phyloP scores from a whole-genome alignment of 2,329 filamentous ascomycete genomes.

The Balansia obtecta region DNA sequence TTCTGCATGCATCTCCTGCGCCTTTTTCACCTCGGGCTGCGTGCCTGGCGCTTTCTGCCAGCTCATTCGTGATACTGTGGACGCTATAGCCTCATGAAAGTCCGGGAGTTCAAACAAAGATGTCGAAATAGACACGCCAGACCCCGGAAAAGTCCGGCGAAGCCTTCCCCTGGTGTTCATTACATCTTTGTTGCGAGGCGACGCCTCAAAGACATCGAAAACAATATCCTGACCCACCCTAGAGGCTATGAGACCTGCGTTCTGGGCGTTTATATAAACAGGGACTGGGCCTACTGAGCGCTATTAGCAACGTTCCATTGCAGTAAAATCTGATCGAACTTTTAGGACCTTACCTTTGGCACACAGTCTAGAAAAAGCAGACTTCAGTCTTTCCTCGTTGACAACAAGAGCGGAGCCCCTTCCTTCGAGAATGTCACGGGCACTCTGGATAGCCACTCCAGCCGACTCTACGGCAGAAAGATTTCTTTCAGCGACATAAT shows the following conservation, averaged over 20 bases:
- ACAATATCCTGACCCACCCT: constrained; percentile 7
- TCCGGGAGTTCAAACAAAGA: constrained; percentile 6
- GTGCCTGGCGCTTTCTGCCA: constrained; percentile 11
- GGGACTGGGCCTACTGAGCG: not conserved
- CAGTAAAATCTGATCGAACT: not conserved
- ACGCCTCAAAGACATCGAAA: constrained; percentile 24
- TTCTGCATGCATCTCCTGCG: constrained; percentile 22
- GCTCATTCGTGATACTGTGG: constrained; percentile 16
- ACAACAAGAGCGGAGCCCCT: not conserved
- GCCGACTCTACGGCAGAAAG: not conserved
- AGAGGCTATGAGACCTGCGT: constrained; percentile 20
- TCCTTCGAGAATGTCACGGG: not conserved
- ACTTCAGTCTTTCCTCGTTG: not conserved
- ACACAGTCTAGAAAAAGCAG: not conserved
- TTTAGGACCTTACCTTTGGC: not conserved
- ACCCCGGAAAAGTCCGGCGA: constrained; percentile 16
- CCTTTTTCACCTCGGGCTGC: constrained; percentile 22
- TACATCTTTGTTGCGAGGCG: constrained; percentile 15
- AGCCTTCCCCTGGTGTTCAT: constrained; percentile 19
- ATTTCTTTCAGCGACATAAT: not conserved
- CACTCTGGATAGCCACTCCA: not conserved
- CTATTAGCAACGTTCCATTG: not conserved
- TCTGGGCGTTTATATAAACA: constrained; percentile 21
- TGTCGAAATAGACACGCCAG: constrained; percentile 10
- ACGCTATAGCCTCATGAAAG: constrained; percentile 9